A percentile compares a stretch with the other conserved stretches of the same genome.
phyloP scores from a whole-genome alignment of 1,139 yeast species.

The Tardiomyces depauwii region DNA sequence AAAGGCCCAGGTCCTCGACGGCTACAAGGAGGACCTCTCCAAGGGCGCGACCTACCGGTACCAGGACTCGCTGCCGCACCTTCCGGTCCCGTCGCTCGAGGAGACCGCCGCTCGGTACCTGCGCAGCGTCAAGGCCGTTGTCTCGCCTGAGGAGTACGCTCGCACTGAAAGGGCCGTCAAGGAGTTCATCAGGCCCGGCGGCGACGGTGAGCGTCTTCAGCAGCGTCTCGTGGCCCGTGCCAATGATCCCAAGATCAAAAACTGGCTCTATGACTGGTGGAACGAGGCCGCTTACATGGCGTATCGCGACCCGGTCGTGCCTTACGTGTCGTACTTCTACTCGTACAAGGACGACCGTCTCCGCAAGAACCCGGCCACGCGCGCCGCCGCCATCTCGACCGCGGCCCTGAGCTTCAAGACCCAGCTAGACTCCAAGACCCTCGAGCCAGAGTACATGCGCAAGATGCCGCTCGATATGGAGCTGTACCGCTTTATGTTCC shows the following conservation, averaged over 20 bases:
- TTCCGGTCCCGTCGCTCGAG: constrained; percentile 79
- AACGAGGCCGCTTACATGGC: constrained; percentile 87
- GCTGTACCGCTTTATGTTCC: constrained; percentile 84
- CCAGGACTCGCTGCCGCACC: constrained; percentile 66
- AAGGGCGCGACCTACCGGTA: constrained; percentile 64
- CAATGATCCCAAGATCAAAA: constrained; percentile 43
- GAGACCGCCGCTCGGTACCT: constrained; percentile 64
- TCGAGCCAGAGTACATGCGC: constrained; percentile 70
- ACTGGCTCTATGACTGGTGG: constrained; percentile 94
- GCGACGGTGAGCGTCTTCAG: constrained; percentile 62
- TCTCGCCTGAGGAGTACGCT: constrained; percentile 42
- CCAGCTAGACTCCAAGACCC: constrained; percentile 26
- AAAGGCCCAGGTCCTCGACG: constrained; percentile 18
- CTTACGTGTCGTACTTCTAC: constrained; percentile 86
- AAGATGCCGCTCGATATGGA: constrained; percentile 88
- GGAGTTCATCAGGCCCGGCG: constrained; percentile 51
- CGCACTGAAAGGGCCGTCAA: constrained; percentile 50
- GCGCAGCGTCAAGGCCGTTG: constrained; percentile 60
- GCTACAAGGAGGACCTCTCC: constrained; percentile 26
- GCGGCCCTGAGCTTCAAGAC: constrained; percentile 31
- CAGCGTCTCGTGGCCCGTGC: constrained; percentile 51
- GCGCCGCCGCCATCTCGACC: constrained; percentile 51
- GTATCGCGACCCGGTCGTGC: constrained; percentile 87
- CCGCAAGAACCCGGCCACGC: constrained; percentile 56
- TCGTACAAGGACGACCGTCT: constrained; percentile 56